Evolutionary conservation across 176 grass and related monocot species (phyloP).

Genomic region (Themeda triandra): DNA sequence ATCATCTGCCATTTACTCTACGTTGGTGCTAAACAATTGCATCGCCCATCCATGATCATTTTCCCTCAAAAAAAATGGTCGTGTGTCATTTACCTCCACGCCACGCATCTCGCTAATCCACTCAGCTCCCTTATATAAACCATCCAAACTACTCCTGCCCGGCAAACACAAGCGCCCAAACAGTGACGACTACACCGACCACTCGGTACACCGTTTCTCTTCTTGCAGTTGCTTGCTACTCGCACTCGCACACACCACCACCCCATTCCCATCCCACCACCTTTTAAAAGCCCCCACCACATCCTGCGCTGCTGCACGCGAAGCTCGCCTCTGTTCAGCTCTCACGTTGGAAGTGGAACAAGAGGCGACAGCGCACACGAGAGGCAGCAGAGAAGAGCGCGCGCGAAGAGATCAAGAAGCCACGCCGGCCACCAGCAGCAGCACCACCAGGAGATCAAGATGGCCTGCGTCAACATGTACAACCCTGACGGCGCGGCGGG

Average conservation of each 20-base stretch:
- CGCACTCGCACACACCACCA: background rate
- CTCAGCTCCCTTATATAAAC: background rate
- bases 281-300: slow-evolving; percentile 30
- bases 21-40: slow-evolving; percentile 34
- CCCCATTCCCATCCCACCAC: background rate
- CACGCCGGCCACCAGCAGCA: background rate
- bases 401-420: background rate
- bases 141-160: background rate
- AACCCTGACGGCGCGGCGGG: slow-evolving; percentile 52
- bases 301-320: background rate
- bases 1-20: too few relatives aligned
- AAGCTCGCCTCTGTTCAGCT: background rate
- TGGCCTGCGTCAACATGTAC: slow-evolving; percentile 98
- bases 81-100: slow-evolving; percentile 11
- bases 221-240: background rate
- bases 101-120: too few relatives aligned
- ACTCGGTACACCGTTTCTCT: background rate
- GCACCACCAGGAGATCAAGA: background rate
- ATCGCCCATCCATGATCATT: too few relatives aligned
- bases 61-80: too few relatives aligned
- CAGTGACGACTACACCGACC: too few relatives aligned
- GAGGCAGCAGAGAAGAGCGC: slow-evolving; percentile 10
- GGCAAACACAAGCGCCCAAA: too few relatives aligned
- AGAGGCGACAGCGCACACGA: slow-evolving; percentile 4
- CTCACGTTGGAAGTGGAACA: slow-evolving; percentile 12